phyloP scores from a whole-genome alignment of 1,284 basidiomycete species.

The Marasmius oreades region DNA sequence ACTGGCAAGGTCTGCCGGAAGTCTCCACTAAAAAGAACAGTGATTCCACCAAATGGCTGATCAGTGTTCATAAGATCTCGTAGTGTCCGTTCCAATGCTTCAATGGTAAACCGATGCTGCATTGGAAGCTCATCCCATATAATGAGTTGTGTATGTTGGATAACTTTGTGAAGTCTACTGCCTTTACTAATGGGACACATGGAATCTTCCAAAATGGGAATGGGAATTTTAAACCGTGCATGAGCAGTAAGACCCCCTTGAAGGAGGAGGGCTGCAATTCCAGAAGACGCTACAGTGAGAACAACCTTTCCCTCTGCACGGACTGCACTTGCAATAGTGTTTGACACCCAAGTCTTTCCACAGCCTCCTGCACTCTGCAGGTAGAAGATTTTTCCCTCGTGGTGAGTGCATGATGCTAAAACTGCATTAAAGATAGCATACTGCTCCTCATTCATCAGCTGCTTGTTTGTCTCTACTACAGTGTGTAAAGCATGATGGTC shows the following conservation, averaged over 20 bases:
- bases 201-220: conserved; percentile 28
- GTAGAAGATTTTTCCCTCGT: conserved; percentile 33
- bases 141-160: conserved; percentile 25
- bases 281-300: conserved; percentile 43
- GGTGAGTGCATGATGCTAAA: too few species aligned
- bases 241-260: conserved; percentile 39
- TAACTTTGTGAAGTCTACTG: conserved; percentile 22
- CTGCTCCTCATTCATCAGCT: too few species aligned
- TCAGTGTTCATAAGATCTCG: conserved; percentile 24
- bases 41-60: conserved; percentile 35
- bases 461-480: too few species aligned
- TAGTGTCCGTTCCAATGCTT: conserved; percentile 30
- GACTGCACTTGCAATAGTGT: conserved; percentile 31
- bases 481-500: too few species aligned
- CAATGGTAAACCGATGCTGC: conserved; percentile 28
- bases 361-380: conserved; percentile 43
- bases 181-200: conserved; percentile 29
- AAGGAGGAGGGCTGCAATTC: conserved; percentile 40
- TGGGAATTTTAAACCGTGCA: conserved; percentile 41
- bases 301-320: conserved; percentile 27
- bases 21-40: conserved; percentile 38
- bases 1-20: conserved; percentile 33
- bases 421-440: too few species aligned
- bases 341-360: conserved; percentile 49
- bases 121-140: conserved; percentile 39